Evolutionary conservation across 768 basidiomycete species (phyloP), one percentile per base, ranked within the genome.

Genomic region (Tricholoma furcatifolium): DNA sequence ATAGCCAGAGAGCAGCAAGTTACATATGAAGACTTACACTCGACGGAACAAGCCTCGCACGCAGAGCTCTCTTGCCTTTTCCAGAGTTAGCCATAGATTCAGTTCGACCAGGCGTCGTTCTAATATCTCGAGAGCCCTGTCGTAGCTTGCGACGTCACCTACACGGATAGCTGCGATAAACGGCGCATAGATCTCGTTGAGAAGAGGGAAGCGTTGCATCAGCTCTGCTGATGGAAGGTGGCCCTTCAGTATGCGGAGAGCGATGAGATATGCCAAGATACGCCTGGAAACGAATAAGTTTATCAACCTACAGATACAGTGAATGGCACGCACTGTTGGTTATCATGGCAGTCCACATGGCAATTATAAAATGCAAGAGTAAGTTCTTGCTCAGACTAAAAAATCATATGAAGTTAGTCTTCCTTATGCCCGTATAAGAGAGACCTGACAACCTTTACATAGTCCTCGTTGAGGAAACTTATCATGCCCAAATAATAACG

Each of bases 401-500:
- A 31, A 54, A 6, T n/a, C n/a, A n/a, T n/a, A 40, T 41, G 23
- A 20, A 53, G 7, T 20, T 32, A 43, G n/a, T 47, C 12, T 54
- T 20, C 15, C 50, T 20, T 15, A 24, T 42, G 11, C 10, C 9
- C 0, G 38, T 53, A 42, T 51, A 39, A n/a, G 36, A 24, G 11
- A 47, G 41, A 11, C 48, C n/a, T 34, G 57, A 67, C 30, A 43
- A 87, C 92, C 74, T 93, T 93, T 35, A 74, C 76, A 63, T 92
- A 95, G 44, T 96, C 89, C 66, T 98, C 97, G 62, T 91, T 91
- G 55, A 98, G 69, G 71, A 98, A 98, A 64, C 84, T 87, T 55
- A 98, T 77, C 85, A 98, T 91, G 57, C 96, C 97, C 43, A 97
- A 71, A 65, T 98, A 98, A 75, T 96, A 99, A 55, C 85, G 79